Base-by-base conservation (phyloP, 495 filamentous ascomycete genomes). In the Pyronema omphalodes region DNA sequence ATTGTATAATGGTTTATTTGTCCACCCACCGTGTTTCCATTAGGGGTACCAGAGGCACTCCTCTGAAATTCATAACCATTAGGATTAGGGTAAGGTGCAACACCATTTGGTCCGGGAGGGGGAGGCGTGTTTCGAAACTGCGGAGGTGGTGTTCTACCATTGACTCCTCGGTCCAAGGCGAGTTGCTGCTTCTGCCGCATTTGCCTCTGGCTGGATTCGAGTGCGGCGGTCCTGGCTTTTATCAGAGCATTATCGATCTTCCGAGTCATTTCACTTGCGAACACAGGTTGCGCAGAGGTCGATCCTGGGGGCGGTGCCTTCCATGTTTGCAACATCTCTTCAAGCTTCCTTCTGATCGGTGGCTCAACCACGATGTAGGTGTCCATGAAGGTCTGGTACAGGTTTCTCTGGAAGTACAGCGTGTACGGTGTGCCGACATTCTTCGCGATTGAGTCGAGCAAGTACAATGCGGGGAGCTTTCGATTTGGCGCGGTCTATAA, bases 361-460 rank as follows among this genome's bases (percentile, higher is more conserved):
- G 71, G 71, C 61, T 94, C 87, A 55, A 95, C 87, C 59, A 91
- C 73, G 5, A 80, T 81, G 66, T 95, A 98, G 51, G 93, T 86
- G 58, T 86, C 82, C 88, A 98, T 95, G 66, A 94, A 98, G 14
- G 85, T 94, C 58, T 78, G 76, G 67, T 86, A 96, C 55, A 98
- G 77, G 67, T 89, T 88, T 15, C 84, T 80, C 37, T 91, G 85
- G 56, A 98, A 80, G 66, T 91, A 95, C 6, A 94, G 74, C 1
- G 87, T 93, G 69, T 96, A 98, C 46, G 91, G 93, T 0, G 88
- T 94, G 23, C 93, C 93, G 54, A 96, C 88, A 74, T 96, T 96
- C 71, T 98, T 98, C 62, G 91, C 91, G 53, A 98, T 84, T 7
- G 88, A 95, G 70, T 98, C 91, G 65, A 95, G 84, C 60, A 98